Conservation (phyloP, 768 basidiomycete species). For the Lyophyllum shimeji region DNA sequence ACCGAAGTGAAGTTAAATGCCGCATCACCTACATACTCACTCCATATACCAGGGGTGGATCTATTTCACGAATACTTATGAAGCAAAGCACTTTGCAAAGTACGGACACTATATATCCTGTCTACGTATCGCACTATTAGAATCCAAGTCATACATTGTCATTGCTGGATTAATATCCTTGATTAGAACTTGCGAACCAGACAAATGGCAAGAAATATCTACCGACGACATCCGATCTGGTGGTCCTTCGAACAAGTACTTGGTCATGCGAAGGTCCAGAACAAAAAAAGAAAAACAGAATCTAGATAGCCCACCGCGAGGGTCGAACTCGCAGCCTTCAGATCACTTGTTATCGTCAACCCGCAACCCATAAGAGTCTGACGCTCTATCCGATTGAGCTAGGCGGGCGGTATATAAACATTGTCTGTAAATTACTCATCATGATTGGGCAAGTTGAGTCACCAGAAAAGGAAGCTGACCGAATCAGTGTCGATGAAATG, state of each 20-base stretch:
- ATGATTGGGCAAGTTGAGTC: too few species aligned
- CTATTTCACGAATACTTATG: constrained; percentile 1
- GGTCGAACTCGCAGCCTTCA: constrained; percentile 87
- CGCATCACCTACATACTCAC: background rate
- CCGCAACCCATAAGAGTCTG: constrained; percentile 45
- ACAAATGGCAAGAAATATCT: too few species aligned
- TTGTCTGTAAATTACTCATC: too few species aligned
- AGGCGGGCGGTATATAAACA: constrained; percentile 9
- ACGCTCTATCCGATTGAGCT: constrained; percentile 62
- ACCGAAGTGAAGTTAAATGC: constrained; percentile 1
- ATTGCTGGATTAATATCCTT: too few species aligned
- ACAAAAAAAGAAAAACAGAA: background rate
- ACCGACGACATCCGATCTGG: too few species aligned
- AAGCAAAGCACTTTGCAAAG: constrained; percentile 3
- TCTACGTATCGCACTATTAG: background rate
- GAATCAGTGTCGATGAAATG: too few species aligned
- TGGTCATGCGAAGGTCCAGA: too few species aligned
- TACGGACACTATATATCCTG: background rate
- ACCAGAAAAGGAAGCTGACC: too few species aligned
- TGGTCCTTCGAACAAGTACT: too few species aligned
- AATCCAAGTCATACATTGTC: too few species aligned
- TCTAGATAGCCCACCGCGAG: constrained; percentile 72
- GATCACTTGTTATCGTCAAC: constrained; percentile 33
- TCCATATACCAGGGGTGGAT: constrained; percentile 6
- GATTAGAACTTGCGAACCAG: too few species aligned